These are phyloP conservation scores for Dalbergia oliveri DNA, from an alignment of 306 rosid genomes.

Conservation along the genomic window DNA sequence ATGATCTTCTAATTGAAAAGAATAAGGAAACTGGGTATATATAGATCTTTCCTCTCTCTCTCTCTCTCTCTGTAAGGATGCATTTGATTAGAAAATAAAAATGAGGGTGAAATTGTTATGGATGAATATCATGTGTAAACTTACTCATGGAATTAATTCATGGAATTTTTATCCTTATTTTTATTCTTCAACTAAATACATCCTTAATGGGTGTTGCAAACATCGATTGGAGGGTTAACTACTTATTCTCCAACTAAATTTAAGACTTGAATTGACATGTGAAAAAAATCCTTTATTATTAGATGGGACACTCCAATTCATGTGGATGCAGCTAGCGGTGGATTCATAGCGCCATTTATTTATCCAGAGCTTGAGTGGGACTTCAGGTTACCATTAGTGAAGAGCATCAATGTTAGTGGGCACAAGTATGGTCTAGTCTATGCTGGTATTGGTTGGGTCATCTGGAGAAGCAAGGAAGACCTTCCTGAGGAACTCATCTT, in stretches of 20 bases:
- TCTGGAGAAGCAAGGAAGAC: slow-evolving; percentile 91
- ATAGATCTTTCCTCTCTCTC: not conserved
- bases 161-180: no score
- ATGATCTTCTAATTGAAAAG: slow-evolving; percentile 70
- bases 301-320: slow-evolving; percentile 98
- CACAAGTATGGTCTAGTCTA: slow-evolving; percentile 92
- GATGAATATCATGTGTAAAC: no score
- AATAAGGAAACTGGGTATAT: slow-evolving; percentile 76
- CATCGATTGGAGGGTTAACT: not conserved
- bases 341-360: slow-evolving; percentile 91
- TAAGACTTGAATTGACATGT: slow-evolving; percentile 16
- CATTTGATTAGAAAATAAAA: no score
- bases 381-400: slow-evolving; percentile 80
- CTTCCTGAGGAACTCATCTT: slow-evolving; percentile 98
- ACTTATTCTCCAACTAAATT: not conserved
- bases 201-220: not conserved
- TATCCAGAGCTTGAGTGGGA: slow-evolving; percentile 95
- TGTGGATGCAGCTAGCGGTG: slow-evolving; percentile 96
- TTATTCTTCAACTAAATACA: no score
- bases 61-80: rapidly evolving
- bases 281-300: not conserved
- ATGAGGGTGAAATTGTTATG: no score
- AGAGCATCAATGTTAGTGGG: slow-evolving; percentile 96
- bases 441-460: slow-evolving; percentile 94
- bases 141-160: no score